Evolutionary conservation across 768 basidiomycete species (phyloP), one percentile per base, ranked within the genome.

Genomic region (Sporobolomyces roseus): DNA sequence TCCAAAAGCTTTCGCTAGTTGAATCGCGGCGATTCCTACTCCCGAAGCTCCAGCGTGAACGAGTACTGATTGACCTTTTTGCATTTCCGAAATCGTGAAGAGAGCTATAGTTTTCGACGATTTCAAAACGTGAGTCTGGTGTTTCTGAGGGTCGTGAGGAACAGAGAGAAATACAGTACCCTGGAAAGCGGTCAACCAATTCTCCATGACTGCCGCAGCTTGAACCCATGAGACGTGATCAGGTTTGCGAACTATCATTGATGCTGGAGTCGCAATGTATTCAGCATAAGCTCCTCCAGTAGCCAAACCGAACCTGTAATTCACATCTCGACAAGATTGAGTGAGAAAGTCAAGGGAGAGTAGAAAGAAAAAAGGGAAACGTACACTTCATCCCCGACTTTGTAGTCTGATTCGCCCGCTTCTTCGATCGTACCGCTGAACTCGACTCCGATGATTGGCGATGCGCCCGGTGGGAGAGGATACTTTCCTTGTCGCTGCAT

Each of bases 41-140:
- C 93, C 91, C 17, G 89, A 91, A 4, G 91, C 91, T 10, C 87
- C 93, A 25, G 92, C 91, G 76, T 97, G 94, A 17, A 97, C 83
- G 21, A 98, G 83, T 14, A 91, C 89, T 75, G 88, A 80, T 53
- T 91, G 87, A 41, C 85, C 85, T 70, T 82, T 76, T 76, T 87
- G 84, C 50, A 93, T 75, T 72, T 88, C 83, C 1, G 87, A 88
- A 68, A 87, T 84, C 41, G 87, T 77, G 53, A 90, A 82, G 25
- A 88, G 77, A 1, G 58, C 45, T 30, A n/a, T n/a, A n/a, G n/a
- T n/a, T n/a, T n/a, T n/a, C n/a, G n/a, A n/a, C n/a, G n/a, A n/a
- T n/a, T n/a, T n/a, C n/a, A n/a, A n/a, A n/a, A n/a, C n/a, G n/a
- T n/a, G n/a, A n/a, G n/a, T n/a, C n/a, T n/a, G n/a, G n/a, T n/a